A percentile compares a stretch with the other conserved stretches of the same genome.
These are phyloP conservation scores for Tetracentron sinense DNA, from an alignment of 164 flowering plant genomes.

Conservation along the genomic window DNA sequence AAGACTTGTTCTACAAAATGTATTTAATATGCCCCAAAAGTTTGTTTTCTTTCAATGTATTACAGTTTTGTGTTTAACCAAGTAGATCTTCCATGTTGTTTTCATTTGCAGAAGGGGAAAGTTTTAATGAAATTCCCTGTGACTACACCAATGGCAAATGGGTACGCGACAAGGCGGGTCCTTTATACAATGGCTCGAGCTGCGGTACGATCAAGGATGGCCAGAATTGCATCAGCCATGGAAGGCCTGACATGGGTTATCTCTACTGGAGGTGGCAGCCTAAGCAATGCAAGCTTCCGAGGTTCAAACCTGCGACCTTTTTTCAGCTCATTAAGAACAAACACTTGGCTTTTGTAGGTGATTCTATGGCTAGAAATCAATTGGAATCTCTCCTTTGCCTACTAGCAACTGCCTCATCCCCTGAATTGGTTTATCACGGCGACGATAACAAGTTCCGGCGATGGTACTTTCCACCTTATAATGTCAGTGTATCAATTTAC, in stretches of 20 bases:
- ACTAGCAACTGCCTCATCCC: conserved; percentile 47
- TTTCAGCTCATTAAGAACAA: conserved; percentile 51
- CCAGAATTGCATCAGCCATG: conserved; percentile 80
- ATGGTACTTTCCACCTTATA: conserved; percentile 67
- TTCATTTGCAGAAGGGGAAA: conserved; percentile 14
- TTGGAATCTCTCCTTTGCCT: conserved; percentile 83
- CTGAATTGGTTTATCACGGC: conserved; percentile 58
- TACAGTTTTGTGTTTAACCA: too few species aligned
- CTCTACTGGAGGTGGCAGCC: conserved; percentile 89
- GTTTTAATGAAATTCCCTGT: conserved; percentile 33
- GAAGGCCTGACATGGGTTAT: conserved; percentile 70
- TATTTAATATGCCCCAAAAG: too few species aligned
- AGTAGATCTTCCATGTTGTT: too few species aligned
- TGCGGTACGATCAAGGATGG: conserved; percentile 80
- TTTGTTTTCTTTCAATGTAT: too few species aligned
- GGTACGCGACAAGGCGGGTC: conserved; percentile 57
- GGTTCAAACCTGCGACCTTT: conserved; percentile 60
- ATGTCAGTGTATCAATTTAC: conserved; percentile 55
- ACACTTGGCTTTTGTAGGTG: conserved; percentile 85
- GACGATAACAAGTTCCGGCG: conserved; percentile 73
- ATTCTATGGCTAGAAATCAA: conserved; percentile 94
- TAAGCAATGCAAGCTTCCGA: conserved; percentile 54
- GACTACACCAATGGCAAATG: conserved; percentile 68
- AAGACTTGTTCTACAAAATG: too few species aligned
- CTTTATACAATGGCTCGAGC: conserved; percentile 65